These are phyloP conservation scores for Aegilops tauschii DNA, from an alignment of 176 grass and related monocot genomes.

Conservation along the genomic window DNA sequence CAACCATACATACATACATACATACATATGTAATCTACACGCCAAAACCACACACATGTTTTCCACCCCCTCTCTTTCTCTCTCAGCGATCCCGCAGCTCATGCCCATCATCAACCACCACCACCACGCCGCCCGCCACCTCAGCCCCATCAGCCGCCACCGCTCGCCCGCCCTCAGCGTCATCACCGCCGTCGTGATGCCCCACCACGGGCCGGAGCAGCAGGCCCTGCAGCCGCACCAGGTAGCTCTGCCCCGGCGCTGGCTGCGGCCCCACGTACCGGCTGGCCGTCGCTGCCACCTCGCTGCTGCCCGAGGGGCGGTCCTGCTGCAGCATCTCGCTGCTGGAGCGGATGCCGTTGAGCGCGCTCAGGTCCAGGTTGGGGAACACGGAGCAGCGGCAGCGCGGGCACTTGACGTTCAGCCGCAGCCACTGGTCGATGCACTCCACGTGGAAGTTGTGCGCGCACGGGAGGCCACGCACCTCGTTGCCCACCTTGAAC, in stretches of 20 bases:
- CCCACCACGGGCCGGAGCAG: slow-evolving; percentile 49
- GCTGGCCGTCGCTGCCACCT: slow-evolving; percentile 22
- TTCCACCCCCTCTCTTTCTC: too few species aligned
- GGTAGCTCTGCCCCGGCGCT: slow-evolving; percentile 41
- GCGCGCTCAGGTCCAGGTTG: slow-evolving; percentile 87
- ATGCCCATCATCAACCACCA: neutral
- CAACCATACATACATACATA: neutral
- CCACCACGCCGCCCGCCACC: neutral
- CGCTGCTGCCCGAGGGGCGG: slow-evolving; percentile 38
- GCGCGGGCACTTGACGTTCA: slow-evolving; percentile 93
- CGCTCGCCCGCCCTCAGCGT: neutral
- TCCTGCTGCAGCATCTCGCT: slow-evolving; percentile 34
- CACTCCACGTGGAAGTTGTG: slow-evolving; percentile 99
- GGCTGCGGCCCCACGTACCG: slow-evolving; percentile 51
- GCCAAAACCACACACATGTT: neutral
- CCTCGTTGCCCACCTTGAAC: slow-evolving; percentile 91
- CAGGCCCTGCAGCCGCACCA: slow-evolving; percentile 68
- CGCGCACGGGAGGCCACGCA: slow-evolving; percentile 86
- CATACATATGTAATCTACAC: neutral
- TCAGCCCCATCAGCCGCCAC: neutral
- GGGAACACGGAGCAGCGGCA: slow-evolving; percentile 96
- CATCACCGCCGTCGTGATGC: neutral
- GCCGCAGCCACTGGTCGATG: slow-evolving; percentile 90
- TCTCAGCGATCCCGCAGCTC: neutral
- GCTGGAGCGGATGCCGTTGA: slow-evolving; percentile 66